Conservation (phyloP, 2,329 filamentous ascomycete species). For the Ascocoryne sarcoides region DNA sequence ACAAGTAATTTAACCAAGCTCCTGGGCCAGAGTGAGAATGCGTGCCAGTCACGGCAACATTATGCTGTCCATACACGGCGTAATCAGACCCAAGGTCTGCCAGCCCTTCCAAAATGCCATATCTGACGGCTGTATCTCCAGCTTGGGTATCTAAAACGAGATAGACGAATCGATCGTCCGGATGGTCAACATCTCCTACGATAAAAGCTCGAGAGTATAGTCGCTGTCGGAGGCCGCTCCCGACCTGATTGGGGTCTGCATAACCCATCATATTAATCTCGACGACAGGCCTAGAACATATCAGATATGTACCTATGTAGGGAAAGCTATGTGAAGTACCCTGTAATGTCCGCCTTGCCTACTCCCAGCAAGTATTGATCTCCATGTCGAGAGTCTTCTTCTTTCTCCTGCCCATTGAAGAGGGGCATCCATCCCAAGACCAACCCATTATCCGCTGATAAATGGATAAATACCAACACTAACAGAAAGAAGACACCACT, state of each 20-base stretch:
- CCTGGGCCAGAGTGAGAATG: constrained; percentile 89
- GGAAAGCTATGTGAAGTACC: constrained; percentile 33
- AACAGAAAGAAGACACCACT: too few relatives aligned
- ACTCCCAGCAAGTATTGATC: constrained; percentile 53
- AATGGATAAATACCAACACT: too few relatives aligned
- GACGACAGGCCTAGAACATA: constrained; percentile 58
- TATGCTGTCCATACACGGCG: constrained; percentile 65
- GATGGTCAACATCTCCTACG: constrained; percentile 57
- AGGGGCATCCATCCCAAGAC: neutral
- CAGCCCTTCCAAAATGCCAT: constrained; percentile 76
- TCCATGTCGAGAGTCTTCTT: constrained; percentile 10
- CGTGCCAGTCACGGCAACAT: constrained; percentile 83
- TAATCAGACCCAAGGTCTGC: constrained; percentile 62
- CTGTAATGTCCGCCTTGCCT: constrained; percentile 65
- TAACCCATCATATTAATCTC: constrained; percentile 91
- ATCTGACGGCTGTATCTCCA: constrained; percentile 79
- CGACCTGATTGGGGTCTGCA: constrained; percentile 74
- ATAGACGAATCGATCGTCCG: constrained; percentile 72
- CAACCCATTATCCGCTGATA: too few relatives aligned
- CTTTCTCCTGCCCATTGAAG: neutral
- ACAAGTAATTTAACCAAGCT: constrained; percentile 88
- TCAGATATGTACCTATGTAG: constrained; percentile 9
- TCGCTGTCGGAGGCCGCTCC: constrained; percentile 76
- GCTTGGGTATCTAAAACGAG: constrained; percentile 79
- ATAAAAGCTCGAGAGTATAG: constrained; percentile 88